Conservation (phyloP, 2,329 filamentous ascomycete species). For the Colletotrichum shisoi region DNA sequence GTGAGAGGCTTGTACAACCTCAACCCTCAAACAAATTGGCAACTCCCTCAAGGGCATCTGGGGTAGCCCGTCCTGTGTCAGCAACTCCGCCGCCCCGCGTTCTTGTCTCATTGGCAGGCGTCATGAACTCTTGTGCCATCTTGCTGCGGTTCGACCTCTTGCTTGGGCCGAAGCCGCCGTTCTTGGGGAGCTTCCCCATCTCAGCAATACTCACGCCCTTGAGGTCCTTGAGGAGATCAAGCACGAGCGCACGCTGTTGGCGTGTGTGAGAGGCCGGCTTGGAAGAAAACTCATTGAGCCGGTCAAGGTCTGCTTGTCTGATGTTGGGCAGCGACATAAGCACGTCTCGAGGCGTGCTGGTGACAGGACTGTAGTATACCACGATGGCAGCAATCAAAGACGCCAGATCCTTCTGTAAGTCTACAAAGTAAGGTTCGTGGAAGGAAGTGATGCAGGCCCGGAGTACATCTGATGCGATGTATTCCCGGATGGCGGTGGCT, state of each 20-base stretch:
- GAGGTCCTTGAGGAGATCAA: slow-evolving; percentile 85
- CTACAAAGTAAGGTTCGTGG: slow-evolving; percentile 95
- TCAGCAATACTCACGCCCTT: slow-evolving; percentile 93
- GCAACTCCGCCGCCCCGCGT: slow-evolving; percentile 44
- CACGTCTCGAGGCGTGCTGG: slow-evolving; percentile 74
- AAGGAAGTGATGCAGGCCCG: slow-evolving; percentile 89
- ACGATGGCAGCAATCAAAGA: slow-evolving; percentile 86
- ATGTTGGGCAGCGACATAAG: slow-evolving; percentile 84
- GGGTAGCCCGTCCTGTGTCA: slow-evolving; percentile 51
- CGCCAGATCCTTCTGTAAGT: slow-evolving; percentile 91
- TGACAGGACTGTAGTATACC: slow-evolving; percentile 74
- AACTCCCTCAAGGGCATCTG: slow-evolving; percentile 63
- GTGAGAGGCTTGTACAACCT: not conserved
- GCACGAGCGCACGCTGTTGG: slow-evolving; percentile 79
- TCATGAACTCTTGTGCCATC: slow-evolving; percentile 74
- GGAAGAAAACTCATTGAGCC: slow-evolving; percentile 67
- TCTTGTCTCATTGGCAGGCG: slow-evolving; percentile 45
- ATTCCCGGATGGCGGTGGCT: slow-evolving; percentile 79
- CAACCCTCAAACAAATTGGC: slow-evolving; percentile 59
- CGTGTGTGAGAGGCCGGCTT: slow-evolving; percentile 69
- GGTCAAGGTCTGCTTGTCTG: slow-evolving; percentile 70
- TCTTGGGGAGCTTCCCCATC: slow-evolving; percentile 80
- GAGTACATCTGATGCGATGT: slow-evolving; percentile 86
- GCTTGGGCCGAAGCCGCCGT: slow-evolving; percentile 51
- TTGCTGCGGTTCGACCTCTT: slow-evolving; percentile 61